Conservation (phyloP, 371 early-diverging fungal species). For the Zopfochytrium polystomum region DNA sequence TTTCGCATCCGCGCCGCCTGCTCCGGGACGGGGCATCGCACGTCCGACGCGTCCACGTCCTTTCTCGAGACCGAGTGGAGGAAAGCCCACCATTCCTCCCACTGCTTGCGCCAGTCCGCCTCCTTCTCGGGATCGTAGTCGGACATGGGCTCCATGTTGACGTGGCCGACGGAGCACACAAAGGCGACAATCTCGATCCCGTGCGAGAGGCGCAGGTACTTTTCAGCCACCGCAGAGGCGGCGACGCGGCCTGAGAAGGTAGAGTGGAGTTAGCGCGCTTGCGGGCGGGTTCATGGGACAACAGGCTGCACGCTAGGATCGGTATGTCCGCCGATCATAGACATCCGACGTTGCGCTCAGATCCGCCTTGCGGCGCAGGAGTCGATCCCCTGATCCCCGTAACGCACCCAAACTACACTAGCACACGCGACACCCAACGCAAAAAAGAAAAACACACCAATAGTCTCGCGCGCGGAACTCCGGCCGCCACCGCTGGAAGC, state of each 20-base stretch:
- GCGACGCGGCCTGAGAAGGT: slow-evolving; percentile 88
- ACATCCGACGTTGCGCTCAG: background rate
- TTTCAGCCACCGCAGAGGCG: slow-evolving; percentile 94
- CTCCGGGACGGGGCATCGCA: slow-evolving; percentile 71
- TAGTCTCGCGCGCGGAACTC: slow-evolving; percentile 93
- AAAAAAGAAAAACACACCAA: slow-evolving; percentile 68
- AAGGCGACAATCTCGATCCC: slow-evolving; percentile 94
- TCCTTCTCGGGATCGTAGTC: slow-evolving; percentile 53
- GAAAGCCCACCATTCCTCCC: slow-evolving; percentile 55
- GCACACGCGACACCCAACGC: background rate
- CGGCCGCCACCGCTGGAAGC: slow-evolving; percentile 94
- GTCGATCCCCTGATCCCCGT: background rate
- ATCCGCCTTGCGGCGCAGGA: background rate
- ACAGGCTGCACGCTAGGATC: too few relatives aligned
- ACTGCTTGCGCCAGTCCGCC: slow-evolving; percentile 55
- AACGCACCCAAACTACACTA: background rate
- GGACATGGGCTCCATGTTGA: slow-evolving; percentile 60
- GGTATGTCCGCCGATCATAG: background rate
- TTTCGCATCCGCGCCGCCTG: slow-evolving; percentile 63
- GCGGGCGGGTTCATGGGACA: too few relatives aligned
- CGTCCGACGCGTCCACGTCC: slow-evolving; percentile 66
- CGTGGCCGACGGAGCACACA: slow-evolving; percentile 83
- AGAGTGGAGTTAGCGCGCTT: too few relatives aligned
- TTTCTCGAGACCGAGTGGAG: slow-evolving; percentile 70
- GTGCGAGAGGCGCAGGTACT: slow-evolving; percentile 73